phyloP scores from a whole-genome alignment of 345 rosid species.

The Salix exigua region DNA sequence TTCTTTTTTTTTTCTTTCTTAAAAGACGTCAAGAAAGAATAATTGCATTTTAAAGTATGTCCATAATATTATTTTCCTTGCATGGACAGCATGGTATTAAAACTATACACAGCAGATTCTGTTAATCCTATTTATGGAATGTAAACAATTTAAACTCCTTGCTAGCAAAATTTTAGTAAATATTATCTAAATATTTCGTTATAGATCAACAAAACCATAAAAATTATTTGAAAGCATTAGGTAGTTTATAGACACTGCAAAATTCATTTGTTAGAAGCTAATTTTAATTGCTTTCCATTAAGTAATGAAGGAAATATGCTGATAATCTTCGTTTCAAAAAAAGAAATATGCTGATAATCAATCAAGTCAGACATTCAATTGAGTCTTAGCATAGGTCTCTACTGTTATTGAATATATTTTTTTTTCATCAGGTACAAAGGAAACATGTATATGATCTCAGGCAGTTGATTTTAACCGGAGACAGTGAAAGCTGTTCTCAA shows the following conservation, averaged over 20 bases:
- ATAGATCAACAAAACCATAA: neutral
- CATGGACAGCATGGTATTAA: neutral
- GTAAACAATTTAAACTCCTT: neutral
- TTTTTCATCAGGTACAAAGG: slow-evolving; percentile 71
- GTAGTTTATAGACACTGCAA: neutral
- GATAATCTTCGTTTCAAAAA: too few species aligned
- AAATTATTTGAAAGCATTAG: neutral
- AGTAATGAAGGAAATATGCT: too few species aligned
- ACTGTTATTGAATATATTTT: neutral
- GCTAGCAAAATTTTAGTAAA: neutral
- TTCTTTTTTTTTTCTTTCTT: neutral
- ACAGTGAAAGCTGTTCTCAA: slow-evolving; percentile 75
- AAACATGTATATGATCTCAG: slow-evolving; percentile 89
- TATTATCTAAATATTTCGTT: neutral
- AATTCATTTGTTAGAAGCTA: neutral
- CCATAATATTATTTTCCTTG: neutral
- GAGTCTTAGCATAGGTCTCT: too few species aligned
- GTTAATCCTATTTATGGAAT: neutral
- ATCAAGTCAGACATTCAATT: too few species aligned
- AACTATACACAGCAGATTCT: neutral
- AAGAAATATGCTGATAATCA: too few species aligned
- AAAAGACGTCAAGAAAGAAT: neutral
- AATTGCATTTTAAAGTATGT: neutral
- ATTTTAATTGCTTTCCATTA: too few species aligned
- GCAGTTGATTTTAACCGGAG: slow-evolving; percentile 79